Percentiles rank a stretch among this genome's conserved stretches.
Conservation (phyloP, 257 asterid genomes). For the Jacaranda copaia region DNA sequence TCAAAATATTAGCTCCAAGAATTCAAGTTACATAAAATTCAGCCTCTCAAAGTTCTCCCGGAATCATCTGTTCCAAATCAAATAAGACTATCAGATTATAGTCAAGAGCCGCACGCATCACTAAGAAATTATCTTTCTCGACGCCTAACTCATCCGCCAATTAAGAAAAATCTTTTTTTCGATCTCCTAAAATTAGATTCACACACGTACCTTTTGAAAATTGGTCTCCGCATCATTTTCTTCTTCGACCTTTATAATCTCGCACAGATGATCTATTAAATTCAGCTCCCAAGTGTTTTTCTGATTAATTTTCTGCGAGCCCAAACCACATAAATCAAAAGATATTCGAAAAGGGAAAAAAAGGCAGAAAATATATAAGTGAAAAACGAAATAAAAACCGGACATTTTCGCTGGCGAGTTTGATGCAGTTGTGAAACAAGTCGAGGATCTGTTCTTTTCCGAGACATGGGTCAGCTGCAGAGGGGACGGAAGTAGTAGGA, state of each 20-base stretch:
- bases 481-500: slow-evolving; percentile 36
- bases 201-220: slow-evolving; percentile 78
- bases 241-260: slow-evolving; percentile 80
- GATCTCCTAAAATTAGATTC: too few relatives aligned
- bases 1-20: neutral
- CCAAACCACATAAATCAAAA: slow-evolving; percentile 7
- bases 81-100: slow-evolving; percentile 1
- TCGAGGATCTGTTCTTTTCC: slow-evolving; percentile 85
- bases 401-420: slow-evolving; percentile 96
- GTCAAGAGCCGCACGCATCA: neutral
- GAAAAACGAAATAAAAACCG: slow-evolving; percentile 18
- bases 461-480: slow-evolving; percentile 55
- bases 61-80: slow-evolving; percentile 9
- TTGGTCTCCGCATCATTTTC: slow-evolving; percentile 86
- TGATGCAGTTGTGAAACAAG: slow-evolving; percentile 88
- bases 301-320: slow-evolving; percentile 85
- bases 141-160: neutral
- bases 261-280: slow-evolving; percentile 87
- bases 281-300: slow-evolving; percentile 97
- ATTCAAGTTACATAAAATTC: slow-evolving; percentile 1
- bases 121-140: neutral
- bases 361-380: neutral
- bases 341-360: neutral
- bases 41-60: slow-evolving; percentile 10
- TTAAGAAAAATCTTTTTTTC: neutral